A percentile compares a stretch with the other conserved stretches of the same genome.
Evolutionary conservation across 2,329 filamentous ascomycete genomes (phyloP).

Genomic region (Atkinsonella hypoxylon): DNA sequence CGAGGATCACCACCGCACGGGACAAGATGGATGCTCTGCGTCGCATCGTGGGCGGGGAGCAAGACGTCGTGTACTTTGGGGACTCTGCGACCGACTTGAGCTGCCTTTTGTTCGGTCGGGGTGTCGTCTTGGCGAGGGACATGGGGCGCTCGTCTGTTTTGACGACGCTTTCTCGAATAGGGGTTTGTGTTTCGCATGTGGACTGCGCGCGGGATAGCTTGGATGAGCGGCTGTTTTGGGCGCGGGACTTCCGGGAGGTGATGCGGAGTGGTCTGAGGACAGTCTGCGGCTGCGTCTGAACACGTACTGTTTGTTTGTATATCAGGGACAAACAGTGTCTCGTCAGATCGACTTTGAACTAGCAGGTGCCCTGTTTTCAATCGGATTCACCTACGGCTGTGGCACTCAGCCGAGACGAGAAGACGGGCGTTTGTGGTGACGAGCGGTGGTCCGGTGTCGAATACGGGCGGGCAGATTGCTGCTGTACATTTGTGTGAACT

Average conservation of each 20-base stretch:
- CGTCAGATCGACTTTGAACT: too few relatives aligned
- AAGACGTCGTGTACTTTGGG: constrained; percentile 39
- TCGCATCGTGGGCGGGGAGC: constrained; percentile 13
- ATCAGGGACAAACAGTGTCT: too few relatives aligned
- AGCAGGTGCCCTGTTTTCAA: too few relatives aligned
- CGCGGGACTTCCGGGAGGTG: constrained; percentile 31
- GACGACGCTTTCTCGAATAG: constrained; percentile 24
- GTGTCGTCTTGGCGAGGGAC: constrained; percentile 33
- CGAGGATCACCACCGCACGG: constrained; percentile 23
- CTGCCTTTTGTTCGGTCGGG: constrained; percentile 33
- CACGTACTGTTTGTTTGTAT: too few relatives aligned
- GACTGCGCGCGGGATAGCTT: constrained; percentile 6
- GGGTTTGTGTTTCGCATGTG: constrained; percentile 26
- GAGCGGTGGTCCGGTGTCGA: constrained; percentile 2
- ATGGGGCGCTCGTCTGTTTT: constrained; percentile 22
- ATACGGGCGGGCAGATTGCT: constrained; percentile 7
- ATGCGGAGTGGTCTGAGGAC: constrained; percentile 17
- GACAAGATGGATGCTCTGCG: constrained; percentile 35
- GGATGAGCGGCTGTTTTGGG: constrained; percentile 24
- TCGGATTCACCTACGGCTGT: constrained; percentile 9
- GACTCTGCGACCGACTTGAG: constrained; percentile 46
- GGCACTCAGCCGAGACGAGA: constrained; percentile 9
- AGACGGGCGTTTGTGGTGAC: constrained; percentile 9
- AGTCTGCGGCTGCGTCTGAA: too few relatives aligned
- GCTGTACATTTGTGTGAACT: background rate